Conservation (phyloP, 148 eudicot genomes). For the Rhododendron ovatum region DNA sequence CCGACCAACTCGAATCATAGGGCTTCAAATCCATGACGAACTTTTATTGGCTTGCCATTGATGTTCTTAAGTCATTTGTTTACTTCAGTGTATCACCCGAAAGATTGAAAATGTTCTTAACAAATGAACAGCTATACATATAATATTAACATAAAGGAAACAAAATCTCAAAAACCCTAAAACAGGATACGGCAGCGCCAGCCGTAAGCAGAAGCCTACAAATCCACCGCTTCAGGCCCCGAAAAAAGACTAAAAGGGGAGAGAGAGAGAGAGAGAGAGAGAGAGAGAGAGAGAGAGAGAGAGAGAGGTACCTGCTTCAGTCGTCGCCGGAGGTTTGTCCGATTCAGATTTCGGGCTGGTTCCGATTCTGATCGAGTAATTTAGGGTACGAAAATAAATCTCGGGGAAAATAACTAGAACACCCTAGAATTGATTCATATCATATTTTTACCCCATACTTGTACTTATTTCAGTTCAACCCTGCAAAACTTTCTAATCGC, state of each 20-base stretch:
- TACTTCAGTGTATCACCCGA: not conserved
- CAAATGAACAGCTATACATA: not conserved
- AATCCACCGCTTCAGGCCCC: not conserved
- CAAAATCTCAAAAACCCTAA: not conserved
- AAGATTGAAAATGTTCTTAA: not conserved
- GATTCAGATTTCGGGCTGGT: not conserved
- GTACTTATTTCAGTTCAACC: not conserved
- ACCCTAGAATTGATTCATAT: not conserved
- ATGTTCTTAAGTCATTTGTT: not conserved
- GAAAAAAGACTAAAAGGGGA: not conserved
- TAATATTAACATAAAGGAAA: not conserved
- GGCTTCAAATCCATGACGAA: not conserved
- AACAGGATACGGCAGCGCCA: not conserved
- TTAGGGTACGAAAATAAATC: not conserved
- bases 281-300: not conserved
- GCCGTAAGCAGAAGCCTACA: not conserved
- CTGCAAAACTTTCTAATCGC: not conserved
- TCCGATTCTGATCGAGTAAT: not conserved
- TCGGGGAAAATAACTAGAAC: not conserved
- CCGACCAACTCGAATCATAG: not conserved
- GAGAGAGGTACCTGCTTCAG: not conserved
- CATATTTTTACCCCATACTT: not conserved
- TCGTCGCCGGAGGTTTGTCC: not conserved
- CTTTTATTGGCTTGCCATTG: not conserved
- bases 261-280: not conserved